Conservation (phyloP, 2,329 filamentous ascomycete genomes). For the Trichoderma endophyticum region DNA sequence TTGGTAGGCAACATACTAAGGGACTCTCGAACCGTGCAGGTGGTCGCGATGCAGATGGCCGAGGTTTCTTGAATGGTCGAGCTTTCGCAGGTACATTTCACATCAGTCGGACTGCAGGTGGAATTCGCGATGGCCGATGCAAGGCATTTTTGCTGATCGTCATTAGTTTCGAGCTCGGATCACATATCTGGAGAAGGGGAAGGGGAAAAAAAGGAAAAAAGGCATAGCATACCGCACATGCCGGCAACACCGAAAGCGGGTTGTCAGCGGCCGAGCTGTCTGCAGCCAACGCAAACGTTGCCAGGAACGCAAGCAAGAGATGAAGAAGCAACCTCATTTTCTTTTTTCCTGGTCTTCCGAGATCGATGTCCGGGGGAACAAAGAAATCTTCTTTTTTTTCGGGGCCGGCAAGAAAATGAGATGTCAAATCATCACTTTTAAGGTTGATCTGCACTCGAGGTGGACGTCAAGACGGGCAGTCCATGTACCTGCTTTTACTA, state of each 20-base stretch:
- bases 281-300: not conserved
- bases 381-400: not conserved
- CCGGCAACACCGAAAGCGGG: not conserved
- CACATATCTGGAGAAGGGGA: not conserved
- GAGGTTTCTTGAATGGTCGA: not conserved
- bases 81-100: conserved; percentile 4
- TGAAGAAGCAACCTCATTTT: not conserved
- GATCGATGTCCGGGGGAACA: not conserved
- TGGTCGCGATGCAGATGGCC: not conserved
- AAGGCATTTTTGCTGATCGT: conserved; percentile 8
- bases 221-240: not conserved
- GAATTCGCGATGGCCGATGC: not conserved
- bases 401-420: not conserved
- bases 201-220: not conserved
- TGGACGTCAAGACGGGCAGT: not conserved
- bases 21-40: conserved; percentile 1
- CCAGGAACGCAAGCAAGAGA: conserved; percentile 1
- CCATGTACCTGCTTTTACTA: not conserved
- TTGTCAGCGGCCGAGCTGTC: not conserved
- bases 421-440: not conserved
- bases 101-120: not conserved
- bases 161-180: not conserved
- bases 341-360: not conserved
- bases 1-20: not conserved
- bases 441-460: not conserved